Conservation (phyloP, 345 rosid species). For the Citrus cavaleriei region DNA sequence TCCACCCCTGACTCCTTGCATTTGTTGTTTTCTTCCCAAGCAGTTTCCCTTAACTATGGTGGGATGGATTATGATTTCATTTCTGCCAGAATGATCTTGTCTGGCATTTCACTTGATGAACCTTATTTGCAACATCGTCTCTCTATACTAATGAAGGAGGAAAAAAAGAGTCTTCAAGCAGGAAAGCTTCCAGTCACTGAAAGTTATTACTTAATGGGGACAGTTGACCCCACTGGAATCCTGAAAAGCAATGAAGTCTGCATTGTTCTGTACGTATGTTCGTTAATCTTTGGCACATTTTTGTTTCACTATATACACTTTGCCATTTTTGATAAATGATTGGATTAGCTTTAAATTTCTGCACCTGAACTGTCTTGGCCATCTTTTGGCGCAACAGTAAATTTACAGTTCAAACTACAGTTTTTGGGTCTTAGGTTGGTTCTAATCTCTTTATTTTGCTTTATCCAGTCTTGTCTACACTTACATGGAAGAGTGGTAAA, state of each 20-base stretch:
- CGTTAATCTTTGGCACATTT: background rate
- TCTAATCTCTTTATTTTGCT: background rate
- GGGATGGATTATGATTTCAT: conserved; percentile 52
- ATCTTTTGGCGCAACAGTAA: background rate
- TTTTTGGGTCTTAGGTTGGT: background rate
- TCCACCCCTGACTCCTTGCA: background rate
- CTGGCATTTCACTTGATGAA: conserved; percentile 72
- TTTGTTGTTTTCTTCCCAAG: background rate
- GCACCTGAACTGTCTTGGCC: background rate
- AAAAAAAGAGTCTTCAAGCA: conserved; percentile 45
- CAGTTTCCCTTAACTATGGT: conserved; percentile 50
- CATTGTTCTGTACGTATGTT: conserved; percentile 60
- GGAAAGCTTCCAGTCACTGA: conserved; percentile 67
- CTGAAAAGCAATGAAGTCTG: conserved; percentile 71
- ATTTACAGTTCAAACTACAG: background rate
- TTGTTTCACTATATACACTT: background rate
- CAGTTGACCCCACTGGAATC: conserved; percentile 69
- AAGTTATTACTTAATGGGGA: conserved; percentile 82
- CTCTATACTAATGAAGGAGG: conserved; percentile 35
- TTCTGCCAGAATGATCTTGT: conserved; percentile 49
- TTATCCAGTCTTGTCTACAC: background rate
- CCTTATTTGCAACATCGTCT: conserved; percentile 45
- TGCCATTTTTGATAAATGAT: background rate
- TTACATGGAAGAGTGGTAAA: background rate
- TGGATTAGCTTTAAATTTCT: background rate